These are phyloP conservation scores for Schizochytrium sp. DNA, from an alignment of 108 stramenopile species.

Conservation along the genomic window DNA sequence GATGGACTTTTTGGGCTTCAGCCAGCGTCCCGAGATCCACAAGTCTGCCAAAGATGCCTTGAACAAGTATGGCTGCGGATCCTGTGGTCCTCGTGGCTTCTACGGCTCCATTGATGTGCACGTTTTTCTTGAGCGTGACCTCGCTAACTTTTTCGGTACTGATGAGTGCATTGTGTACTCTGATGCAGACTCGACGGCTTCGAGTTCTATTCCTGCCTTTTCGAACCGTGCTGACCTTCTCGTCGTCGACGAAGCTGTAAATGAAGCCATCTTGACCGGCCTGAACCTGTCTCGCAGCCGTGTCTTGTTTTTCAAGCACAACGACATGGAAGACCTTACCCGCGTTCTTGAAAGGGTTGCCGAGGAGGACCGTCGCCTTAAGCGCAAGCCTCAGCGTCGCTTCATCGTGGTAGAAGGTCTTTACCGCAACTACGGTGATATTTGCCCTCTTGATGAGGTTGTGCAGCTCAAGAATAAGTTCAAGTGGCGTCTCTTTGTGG, in stretches of 20 bases:
- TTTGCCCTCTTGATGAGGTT: constrained; percentile 88
- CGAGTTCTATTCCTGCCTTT: constrained; percentile 92
- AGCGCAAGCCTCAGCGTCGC: constrained; percentile 87
- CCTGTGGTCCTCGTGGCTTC: constrained; percentile 98
- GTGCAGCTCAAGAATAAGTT: constrained; percentile 91
- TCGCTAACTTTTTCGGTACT: constrained; percentile 85
- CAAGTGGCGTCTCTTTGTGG: constrained; percentile 91
- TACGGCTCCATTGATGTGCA: constrained; percentile 99
- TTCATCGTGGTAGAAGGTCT: constrained; percentile 97
- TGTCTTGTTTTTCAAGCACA: constrained; percentile 93
- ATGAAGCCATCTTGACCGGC: constrained; percentile 91
- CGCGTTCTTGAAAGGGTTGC: constrained; percentile 86
- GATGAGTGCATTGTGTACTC: constrained; percentile 96
- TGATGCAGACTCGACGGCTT: constrained; percentile 84
- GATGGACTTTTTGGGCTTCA: constrained; percentile 76
- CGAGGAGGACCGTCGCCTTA: constrained; percentile 77
- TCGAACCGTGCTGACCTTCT: constrained; percentile 95
- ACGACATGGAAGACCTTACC: constrained; percentile 93
- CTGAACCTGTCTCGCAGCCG: constrained; percentile 87
- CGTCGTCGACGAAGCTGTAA: constrained; percentile 89
- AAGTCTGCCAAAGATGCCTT: constrained; percentile 80
- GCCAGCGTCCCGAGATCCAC: constrained; percentile 70
- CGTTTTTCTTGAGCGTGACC: constrained; percentile 83
- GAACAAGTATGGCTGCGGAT: constrained; percentile 90
- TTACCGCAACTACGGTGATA: constrained; percentile 92